Evolutionary conservation across 129 eudicot species (phyloP), one percentile per base, ranked within the genome.

Genomic region (Tagetes erecta): DNA sequence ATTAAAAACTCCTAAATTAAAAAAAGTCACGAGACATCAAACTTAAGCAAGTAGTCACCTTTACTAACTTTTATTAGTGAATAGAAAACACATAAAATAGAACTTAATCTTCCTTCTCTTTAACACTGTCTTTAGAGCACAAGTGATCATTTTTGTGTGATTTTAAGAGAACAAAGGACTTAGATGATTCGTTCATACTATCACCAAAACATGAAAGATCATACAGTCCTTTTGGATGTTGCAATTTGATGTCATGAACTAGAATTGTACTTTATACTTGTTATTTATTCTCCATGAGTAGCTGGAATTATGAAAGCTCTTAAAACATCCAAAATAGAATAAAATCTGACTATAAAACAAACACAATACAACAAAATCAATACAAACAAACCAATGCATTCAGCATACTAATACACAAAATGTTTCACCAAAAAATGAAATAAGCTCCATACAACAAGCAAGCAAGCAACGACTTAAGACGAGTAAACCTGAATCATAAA

Each of bases 1-100:
- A 59, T 59, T 20, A 64, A 47, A n/a, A 60, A 8, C 77, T 49
- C 78, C 14, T 73, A 47, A 20, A 44, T 6, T 10, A 46, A 46
- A 46, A 7, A 7, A 46, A 46, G 3, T 46, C 8, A 46, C 12
- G 10, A 8, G 2, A 46, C 51, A 40, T 40, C 44, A 40, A 40
- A 40, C 44, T 40, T 40, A 46, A 10, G 9, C 51, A 46, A 46
- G 51, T 1, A 46, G 51, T 8, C 51, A 46, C 8, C 2, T 8
- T 46, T 46, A 13, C 12, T 1, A 46, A 46, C 51, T 46, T 46
- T 11, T 46, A 46, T 6, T 5, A 8, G 51, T 46, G 51, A 46
- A 46, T 46, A 46, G n/a, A 13, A 8, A 1, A 8, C 51, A 46
- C n/a, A 46, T 46, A 2, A 7, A 46, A 46, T 10, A 8, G 8